These are phyloP conservation scores for Helichrysum umbraculigerum DNA, from an alignment of 129 eudicot genomes.

Conservation along the genomic window DNA sequence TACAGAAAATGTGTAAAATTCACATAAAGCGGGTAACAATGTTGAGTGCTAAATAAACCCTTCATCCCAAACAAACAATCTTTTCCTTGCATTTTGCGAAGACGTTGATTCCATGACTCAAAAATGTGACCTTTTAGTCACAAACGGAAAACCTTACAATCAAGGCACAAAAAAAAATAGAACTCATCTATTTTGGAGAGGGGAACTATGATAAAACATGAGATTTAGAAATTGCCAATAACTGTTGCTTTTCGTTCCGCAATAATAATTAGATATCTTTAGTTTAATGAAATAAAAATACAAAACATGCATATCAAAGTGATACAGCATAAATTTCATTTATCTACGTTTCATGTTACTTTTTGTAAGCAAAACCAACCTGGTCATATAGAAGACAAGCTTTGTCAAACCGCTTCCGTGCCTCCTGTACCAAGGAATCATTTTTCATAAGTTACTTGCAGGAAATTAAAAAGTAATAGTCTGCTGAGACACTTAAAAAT, in stretches of 20 bases:
- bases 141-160: no score
- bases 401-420: slow-evolving; percentile 97
- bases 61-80: no score
- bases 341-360: slow-evolving; percentile 2
- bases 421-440: slow-evolving; percentile 66
- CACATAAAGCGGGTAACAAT: no score
- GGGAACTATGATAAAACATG: not conserved
- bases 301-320: not conserved
- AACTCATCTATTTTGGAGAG: slow-evolving; percentile 11
- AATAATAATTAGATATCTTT: slow-evolving; percentile 4
- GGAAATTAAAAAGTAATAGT: not conserved
- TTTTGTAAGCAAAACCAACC: slow-evolving; percentile 40
- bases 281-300: not conserved
- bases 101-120: no score
- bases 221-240: not conserved
- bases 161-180: not conserved
- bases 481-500: not conserved
- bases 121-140: no score
- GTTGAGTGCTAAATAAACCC: no score
- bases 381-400: slow-evolving; percentile 92
- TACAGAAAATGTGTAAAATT: no score
- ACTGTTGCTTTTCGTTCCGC: slow-evolving; percentile 20
- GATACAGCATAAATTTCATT: no score
- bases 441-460: not conserved
- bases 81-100: no score